Conservation (phyloP, 2,329 filamentous ascomycete species). For the Talaromyces amestolkiae region DNA sequence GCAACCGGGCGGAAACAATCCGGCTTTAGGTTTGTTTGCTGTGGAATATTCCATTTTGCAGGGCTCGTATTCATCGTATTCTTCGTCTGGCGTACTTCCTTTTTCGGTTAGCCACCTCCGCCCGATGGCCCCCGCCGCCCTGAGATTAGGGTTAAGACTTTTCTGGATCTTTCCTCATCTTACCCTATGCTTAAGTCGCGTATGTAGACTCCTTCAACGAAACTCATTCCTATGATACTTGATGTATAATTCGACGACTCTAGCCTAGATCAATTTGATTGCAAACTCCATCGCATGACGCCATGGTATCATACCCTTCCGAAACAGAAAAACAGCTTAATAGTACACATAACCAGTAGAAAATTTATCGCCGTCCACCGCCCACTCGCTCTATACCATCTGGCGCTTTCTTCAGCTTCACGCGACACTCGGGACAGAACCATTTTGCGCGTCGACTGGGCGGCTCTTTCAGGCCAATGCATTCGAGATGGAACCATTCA, state of each 20-base stretch:
- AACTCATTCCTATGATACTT: not conserved
- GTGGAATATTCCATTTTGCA: not conserved
- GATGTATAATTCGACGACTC: not conserved
- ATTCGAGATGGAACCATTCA: conserved; percentile 66
- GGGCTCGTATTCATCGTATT: conserved; percentile 17
- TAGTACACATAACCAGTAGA: not conserved
- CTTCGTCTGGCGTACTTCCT: not conserved
- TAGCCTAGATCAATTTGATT: not conserved
- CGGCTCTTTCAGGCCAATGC: conserved; percentile 57
- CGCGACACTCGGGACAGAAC: conserved; percentile 63
- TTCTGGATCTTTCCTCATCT: not conserved
- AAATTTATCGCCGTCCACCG: conserved; percentile 30
- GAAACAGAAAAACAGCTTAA: conserved; percentile 9
- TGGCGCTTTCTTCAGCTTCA: conserved; percentile 46
- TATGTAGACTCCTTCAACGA: not conserved
- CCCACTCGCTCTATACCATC: conserved; percentile 41
- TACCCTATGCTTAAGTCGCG: not conserved
- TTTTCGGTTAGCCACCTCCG: not conserved
- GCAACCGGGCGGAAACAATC: not conserved
- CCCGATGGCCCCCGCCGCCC: not conserved
- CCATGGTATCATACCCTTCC: conserved; percentile 17
- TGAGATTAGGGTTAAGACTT: not conserved
- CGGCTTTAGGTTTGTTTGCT: not conserved
- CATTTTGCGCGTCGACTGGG: conserved; percentile 62
- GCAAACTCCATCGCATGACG: conserved; percentile 10